phyloP scores from a whole-genome alignment of 495 filamentous ascomycete species.

The Corynascus novoguineensis region DNA sequence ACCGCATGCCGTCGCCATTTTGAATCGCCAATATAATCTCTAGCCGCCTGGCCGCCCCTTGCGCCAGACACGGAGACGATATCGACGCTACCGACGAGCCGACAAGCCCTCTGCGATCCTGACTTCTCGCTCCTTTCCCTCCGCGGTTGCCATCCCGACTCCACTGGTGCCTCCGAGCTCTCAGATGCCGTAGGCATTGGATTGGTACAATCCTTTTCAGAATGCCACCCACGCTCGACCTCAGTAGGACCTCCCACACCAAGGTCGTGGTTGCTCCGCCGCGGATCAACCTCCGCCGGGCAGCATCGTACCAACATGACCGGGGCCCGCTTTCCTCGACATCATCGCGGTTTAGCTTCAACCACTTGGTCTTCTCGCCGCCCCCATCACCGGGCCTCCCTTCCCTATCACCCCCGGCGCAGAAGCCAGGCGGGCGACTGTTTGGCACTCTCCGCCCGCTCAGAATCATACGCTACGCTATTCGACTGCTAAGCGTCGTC shows the following conservation, averaged over 20 bases:
- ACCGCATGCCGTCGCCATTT: no score
- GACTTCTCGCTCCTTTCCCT: constrained; percentile 1
- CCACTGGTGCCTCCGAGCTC: neutral
- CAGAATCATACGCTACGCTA: constrained; percentile 40
- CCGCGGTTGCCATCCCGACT: neutral
- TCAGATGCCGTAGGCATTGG: neutral
- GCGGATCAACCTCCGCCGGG: constrained; percentile 46
- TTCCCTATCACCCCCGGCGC: constrained; percentile 56
- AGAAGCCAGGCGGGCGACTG: constrained; percentile 41
- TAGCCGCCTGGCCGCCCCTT: no score
- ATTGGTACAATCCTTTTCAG: constrained; percentile 13
- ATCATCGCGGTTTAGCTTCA: constrained; percentile 54
- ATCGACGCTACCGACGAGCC: no score
- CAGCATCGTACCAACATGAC: constrained; percentile 45
- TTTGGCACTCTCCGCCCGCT: constrained; percentile 37
- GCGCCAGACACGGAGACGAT: no score
- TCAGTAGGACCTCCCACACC: constrained; percentile 42
- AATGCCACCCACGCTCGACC: constrained; percentile 48
- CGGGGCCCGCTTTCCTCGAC: constrained; percentile 47
- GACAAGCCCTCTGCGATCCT: neutral
- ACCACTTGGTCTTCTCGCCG: constrained; percentile 57
- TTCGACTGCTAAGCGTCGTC: constrained; percentile 39
- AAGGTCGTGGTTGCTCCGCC: constrained; percentile 48
- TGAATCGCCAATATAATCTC: no score
- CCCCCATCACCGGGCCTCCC: constrained; percentile 61